Base-by-base conservation (phyloP, 148 eudicot species). In the Salicornia ramosissima region DNA sequence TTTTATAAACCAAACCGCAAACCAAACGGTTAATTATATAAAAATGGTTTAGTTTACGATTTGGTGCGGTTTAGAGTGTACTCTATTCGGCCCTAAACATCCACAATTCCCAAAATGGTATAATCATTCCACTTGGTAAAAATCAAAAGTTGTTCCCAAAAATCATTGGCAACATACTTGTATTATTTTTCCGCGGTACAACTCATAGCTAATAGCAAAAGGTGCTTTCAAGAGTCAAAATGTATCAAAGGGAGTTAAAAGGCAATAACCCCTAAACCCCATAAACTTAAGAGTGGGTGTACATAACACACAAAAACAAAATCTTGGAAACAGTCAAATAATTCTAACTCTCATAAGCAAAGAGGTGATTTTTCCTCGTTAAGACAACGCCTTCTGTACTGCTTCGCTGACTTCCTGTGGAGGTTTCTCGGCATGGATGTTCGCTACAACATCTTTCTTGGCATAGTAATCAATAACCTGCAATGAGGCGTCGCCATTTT, bases 371-470 rank as follows among this genome's bases (percentile, higher is more conserved):
- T 10, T 46, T 8, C 42, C 54, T 74, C 65, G 77, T 10, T 82
- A 82, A 47, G 80, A 40, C 45, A 82, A 64, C 1, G 78, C 83
- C 65, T 79, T 76, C 71, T 79, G 78, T 63, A 82, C 85, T 79
- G 79, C 80, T 29, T 79, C 83, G 31, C 73, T 43, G 33, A 82
- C 85, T 19, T 76, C 74, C 33, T 77, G 76, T 31, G 85, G 85
- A 21, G 80, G 67, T 64, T 83, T 83, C 78, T 92, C 97, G 0
- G 97, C 96, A 40, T 79, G 91, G 70, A 92, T 86, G 84, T 86
- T 86, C 10, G 88, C 78, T 56, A 89, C 86, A 8, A 80, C 78
- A 39, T 76, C 72, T 85, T 92, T 89, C 81, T 79, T 82, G 64
- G 65, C 34, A 72, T 92, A 92, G 76, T 92, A 89, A 71, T 83